A percentile compares a stretch with the other conserved stretches of the same genome.
Conservation (phyloP, 352 stramenopile species). For the Pythium oligandrum region DNA sequence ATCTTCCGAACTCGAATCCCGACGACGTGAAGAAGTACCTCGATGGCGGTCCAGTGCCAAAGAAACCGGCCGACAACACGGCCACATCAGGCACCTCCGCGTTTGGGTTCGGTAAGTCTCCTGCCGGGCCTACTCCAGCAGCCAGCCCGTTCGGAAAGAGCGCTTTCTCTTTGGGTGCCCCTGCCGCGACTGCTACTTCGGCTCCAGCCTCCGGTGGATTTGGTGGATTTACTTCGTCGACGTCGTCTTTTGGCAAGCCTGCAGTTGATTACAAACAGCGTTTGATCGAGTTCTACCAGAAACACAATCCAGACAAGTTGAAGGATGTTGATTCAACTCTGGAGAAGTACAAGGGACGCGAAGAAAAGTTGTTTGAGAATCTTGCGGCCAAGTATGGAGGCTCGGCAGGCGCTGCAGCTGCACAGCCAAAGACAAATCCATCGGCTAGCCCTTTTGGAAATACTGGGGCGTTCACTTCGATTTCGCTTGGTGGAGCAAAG, state of each 20-base stretch:
- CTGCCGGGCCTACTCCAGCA: slow-evolving; percentile 11
- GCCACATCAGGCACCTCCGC: slow-evolving; percentile 2
- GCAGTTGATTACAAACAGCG: slow-evolving; percentile 51
- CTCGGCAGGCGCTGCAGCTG: background rate
- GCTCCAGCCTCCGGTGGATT: slow-evolving; percentile 4
- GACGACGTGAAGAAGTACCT: slow-evolving; percentile 66
- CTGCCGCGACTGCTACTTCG: background rate
- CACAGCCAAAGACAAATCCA: slow-evolving; percentile 1
- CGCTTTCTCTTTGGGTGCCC: slow-evolving; percentile 6
- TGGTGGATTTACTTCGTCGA: slow-evolving; percentile 5
- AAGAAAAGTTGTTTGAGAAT: slow-evolving; percentile 76
- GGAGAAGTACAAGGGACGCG: slow-evolving; percentile 85
- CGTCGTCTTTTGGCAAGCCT: slow-evolving; percentile 36
- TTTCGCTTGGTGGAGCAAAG: slow-evolving; percentile 22
- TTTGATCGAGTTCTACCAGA: slow-evolving; percentile 88
- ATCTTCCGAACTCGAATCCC: slow-evolving; percentile 43
- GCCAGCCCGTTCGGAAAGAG: slow-evolving; percentile 28
- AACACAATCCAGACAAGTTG: slow-evolving; percentile 89
- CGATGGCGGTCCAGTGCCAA: slow-evolving; percentile 37
- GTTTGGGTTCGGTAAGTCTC: slow-evolving; percentile 11
- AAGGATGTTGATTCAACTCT: slow-evolving; percentile 84
- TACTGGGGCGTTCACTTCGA: slow-evolving; percentile 34
- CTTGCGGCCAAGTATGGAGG: slow-evolving; percentile 68
- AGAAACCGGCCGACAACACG: slow-evolving; percentile 19
- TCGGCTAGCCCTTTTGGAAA: slow-evolving; percentile 66